A percentile compares a stretch with the other conserved stretches of the same genome.
Conservation (phyloP, 345 rosid genomes). For the Sonneratia caseolaris region DNA sequence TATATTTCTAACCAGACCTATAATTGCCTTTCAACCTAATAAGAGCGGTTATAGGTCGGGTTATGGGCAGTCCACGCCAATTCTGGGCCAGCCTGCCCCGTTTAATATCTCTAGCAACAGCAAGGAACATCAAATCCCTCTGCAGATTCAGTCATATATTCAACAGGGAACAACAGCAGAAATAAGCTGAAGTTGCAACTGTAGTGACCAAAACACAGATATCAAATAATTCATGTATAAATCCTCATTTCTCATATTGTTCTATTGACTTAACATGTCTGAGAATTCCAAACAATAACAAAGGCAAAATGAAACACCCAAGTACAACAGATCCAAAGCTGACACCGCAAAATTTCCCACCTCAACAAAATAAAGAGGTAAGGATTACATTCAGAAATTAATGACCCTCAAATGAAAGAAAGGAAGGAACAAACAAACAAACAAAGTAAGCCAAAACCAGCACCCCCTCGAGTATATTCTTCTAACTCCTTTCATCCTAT, state of each 20-base stretch:
- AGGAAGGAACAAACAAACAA: not conserved
- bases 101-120: too few relatives aligned
- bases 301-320: not conserved
- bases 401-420: not conserved
- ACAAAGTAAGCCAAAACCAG: not conserved
- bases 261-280: not conserved
- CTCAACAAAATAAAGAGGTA: conserved; percentile 22
- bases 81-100: too few relatives aligned
- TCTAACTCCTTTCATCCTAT: not conserved
- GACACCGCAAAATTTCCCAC: conserved; percentile 9
- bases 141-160: too few relatives aligned
- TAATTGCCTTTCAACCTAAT: too few relatives aligned
- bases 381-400: conserved; percentile 15
- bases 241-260: not conserved
- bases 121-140: too few relatives aligned
- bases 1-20: too few relatives aligned
- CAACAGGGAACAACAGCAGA: too few relatives aligned
- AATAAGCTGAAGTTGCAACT: not conserved
- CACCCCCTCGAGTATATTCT: not conserved
- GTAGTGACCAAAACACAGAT: not conserved
- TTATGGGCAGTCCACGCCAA: too few relatives aligned
- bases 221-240: not conserved
- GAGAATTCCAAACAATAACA: not conserved
- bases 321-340: not conserved
- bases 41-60: too few relatives aligned